phyloP scores from a whole-genome alignment of 257 asterid species.

The Scutellaria minor region DNA sequence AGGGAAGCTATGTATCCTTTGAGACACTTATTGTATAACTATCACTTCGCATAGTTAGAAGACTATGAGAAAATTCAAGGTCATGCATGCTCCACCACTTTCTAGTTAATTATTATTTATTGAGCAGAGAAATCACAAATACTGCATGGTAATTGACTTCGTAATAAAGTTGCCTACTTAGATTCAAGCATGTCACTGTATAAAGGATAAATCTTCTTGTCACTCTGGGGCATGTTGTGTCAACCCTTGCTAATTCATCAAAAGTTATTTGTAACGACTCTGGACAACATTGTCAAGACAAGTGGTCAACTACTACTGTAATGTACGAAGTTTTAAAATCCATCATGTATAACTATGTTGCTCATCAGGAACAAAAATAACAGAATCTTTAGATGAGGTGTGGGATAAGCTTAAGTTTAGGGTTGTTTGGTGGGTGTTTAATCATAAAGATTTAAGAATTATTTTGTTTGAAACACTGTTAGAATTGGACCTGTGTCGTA shows the following conservation, averaged over 20 bases:
- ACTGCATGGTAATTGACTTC: conserved; percentile 26
- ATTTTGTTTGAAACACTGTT: too few species aligned
- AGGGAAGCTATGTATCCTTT: conserved; percentile 99
- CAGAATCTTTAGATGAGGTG: too few species aligned
- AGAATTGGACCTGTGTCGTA: too few species aligned
- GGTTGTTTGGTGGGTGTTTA: too few species aligned
- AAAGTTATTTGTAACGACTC: conserved; percentile 11
- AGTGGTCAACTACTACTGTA: conserved; percentile 17
- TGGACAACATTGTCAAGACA: neutral
- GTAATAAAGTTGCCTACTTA: conserved; percentile 27
- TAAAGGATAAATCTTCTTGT: conserved; percentile 12
- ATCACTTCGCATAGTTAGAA: conserved; percentile 30
- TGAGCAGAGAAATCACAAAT: conserved; percentile 28
- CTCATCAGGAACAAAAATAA: conserved; percentile 14
- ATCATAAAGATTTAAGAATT: too few species aligned
- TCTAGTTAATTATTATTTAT: conserved; percentile 12
- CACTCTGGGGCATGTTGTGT: conserved; percentile 21
- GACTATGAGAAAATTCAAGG: conserved; percentile 27
- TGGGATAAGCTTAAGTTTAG: too few species aligned
- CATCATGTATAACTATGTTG: neutral
- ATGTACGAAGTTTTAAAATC: neutral
- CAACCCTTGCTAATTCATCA: conserved; percentile 16
- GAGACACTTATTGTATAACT: conserved; percentile 28
- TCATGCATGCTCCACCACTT: conserved; percentile 36
- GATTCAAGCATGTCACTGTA: conserved; percentile 29